A percentile compares a stretch with the other conserved stretches of the same genome.
Conservation (phyloP, 495 filamentous ascomycete genomes). For the Penicillium lagena region DNA sequence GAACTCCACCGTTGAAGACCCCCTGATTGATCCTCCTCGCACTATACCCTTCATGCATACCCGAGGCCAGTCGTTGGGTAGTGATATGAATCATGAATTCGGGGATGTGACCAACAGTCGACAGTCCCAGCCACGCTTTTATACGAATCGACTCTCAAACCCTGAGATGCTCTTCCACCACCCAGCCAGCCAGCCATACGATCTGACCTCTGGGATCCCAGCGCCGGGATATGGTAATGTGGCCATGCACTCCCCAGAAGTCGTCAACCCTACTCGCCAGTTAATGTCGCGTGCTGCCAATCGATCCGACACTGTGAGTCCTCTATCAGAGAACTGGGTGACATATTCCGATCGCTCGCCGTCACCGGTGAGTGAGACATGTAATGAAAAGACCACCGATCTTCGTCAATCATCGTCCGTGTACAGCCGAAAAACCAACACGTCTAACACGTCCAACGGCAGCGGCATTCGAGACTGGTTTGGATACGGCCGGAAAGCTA, state of each 20-base stretch:
- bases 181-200: slow-evolving; percentile 15
- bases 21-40: slow-evolving; percentile 49
- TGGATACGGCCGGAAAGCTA: slow-evolving; percentile 24
- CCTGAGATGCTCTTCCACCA: slow-evolving; percentile 25
- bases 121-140: slow-evolving; percentile 13
- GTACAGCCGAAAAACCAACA: slow-evolving; percentile 35
- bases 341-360: slow-evolving; percentile 51
- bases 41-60: slow-evolving; percentile 74
- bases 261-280: slow-evolving; percentile 14
- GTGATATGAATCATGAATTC: slow-evolving; percentile 22
- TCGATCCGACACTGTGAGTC: slow-evolving; percentile 29
- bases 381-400: slow-evolving; percentile 22
- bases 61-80: slow-evolving; percentile 49
- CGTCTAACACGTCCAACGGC: slow-evolving; percentile 25
- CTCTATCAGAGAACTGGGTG: slow-evolving; percentile 53
- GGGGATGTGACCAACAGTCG: slow-evolving; percentile 14
- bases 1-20: slow-evolving; percentile 53
- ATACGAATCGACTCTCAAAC: slow-evolving; percentile 21
- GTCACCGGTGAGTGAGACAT: slow-evolving; percentile 28
- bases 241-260: slow-evolving; percentile 9
- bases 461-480: slow-evolving; percentile 35
- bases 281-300: slow-evolving; percentile 19
- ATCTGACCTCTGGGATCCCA: slow-evolving; percentile 19
- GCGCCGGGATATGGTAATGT: slow-evolving; percentile 22
- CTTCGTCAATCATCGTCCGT: slow-evolving; percentile 38